Percentiles rank a stretch among this genome's conserved stretches.
Conservation (phyloP, 2,329 filamentous ascomycete genomes). For the Xylariales sp. region DNA sequence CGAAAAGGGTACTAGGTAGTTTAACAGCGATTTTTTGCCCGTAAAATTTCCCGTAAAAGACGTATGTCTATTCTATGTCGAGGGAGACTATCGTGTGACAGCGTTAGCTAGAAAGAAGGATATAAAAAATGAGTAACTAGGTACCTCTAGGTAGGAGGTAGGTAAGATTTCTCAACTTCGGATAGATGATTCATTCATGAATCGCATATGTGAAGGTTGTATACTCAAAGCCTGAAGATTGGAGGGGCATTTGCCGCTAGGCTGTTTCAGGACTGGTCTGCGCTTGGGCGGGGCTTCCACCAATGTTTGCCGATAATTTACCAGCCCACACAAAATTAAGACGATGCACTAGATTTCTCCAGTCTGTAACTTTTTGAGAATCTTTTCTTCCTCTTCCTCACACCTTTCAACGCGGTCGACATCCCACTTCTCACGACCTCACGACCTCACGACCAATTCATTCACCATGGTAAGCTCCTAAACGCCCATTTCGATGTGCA, state of each 20-base stretch:
- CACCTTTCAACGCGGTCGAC: slow-evolving; percentile 52
- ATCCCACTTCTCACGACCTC: slow-evolving; percentile 59
- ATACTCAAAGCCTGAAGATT: too few relatives aligned
- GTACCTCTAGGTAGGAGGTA: neutral
- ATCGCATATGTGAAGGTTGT: neutral
- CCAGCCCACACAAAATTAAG: slow-evolving; percentile 46
- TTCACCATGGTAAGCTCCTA: slow-evolving; percentile 71
- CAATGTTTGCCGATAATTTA: slow-evolving; percentile 43
- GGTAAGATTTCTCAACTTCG: neutral
- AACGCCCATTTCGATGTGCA: slow-evolving; percentile 49
- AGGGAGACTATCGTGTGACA: too few relatives aligned
- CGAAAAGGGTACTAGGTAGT: neutral
- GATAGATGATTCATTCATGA: slow-evolving; percentile 7
- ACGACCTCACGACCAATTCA: slow-evolving; percentile 62
- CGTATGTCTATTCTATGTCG: neutral
- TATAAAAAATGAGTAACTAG: neutral
- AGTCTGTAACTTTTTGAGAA: slow-evolving; percentile 46
- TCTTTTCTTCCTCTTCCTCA: slow-evolving; percentile 49
- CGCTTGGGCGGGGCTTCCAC: slow-evolving; percentile 5
- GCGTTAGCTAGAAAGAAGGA: neutral
- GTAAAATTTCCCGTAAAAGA: neutral
- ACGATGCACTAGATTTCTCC: slow-evolving; percentile 36
- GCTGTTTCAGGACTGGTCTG: slow-evolving; percentile 12
- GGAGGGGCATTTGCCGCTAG: slow-evolving; percentile 41
- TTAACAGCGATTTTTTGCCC: neutral